A percentile compares a stretch with the other conserved stretches of the same genome.
phyloP scores from a whole-genome alignment of 768 basidiomycete species.

The Pleurotus tuber-regium region DNA sequence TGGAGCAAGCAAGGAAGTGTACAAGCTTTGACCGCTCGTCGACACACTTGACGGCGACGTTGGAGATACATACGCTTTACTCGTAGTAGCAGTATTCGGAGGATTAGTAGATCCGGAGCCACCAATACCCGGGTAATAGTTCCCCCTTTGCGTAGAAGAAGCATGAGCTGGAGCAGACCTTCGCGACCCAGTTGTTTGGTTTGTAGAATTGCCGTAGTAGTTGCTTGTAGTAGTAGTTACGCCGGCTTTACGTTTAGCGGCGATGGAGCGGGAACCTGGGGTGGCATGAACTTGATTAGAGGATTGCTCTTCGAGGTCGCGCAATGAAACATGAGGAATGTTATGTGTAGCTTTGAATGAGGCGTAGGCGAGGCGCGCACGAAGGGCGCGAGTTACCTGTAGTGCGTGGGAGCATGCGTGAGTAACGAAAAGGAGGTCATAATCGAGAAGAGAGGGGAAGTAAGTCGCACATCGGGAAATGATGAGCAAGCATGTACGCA shows the following conservation, averaged over 20 bases:
- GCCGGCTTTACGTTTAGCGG: conserved; percentile 55
- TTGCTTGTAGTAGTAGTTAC: conserved; percentile 26
- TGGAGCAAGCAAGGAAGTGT: conserved; percentile 71
- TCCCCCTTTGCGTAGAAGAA: conserved; percentile 30
- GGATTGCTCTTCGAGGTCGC: conserved; percentile 68
- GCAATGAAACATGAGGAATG: conserved; percentile 59
- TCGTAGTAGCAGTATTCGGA: conserved; percentile 24
- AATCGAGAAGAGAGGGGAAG: not conserved
- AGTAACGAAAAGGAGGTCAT: conserved; percentile 22
- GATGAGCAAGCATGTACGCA: too few species aligned
- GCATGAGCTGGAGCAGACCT: conserved; percentile 44
- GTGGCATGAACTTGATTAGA: conserved; percentile 38
- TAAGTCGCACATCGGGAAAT: not conserved
- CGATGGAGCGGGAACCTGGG: conserved; percentile 49
- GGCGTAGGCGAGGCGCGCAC: conserved; percentile 79
- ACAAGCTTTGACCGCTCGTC: conserved; percentile 54
- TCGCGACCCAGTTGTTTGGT: conserved; percentile 41
- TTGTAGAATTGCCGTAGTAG: conserved; percentile 51
- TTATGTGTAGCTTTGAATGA: conserved; percentile 82
- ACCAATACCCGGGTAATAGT: conserved; percentile 36
- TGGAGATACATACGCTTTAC: conserved; percentile 29
- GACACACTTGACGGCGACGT: conserved; percentile 31
- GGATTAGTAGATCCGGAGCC: conserved; percentile 16
- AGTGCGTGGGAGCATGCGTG: conserved; percentile 26
- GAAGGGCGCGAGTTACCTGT: conserved; percentile 79